Evolutionary conservation across 2,329 filamentous ascomycete species (phyloP), one percentile per base, ranked within the genome.

Genomic region (Zelopaecilomyces penicillatus): DNA sequence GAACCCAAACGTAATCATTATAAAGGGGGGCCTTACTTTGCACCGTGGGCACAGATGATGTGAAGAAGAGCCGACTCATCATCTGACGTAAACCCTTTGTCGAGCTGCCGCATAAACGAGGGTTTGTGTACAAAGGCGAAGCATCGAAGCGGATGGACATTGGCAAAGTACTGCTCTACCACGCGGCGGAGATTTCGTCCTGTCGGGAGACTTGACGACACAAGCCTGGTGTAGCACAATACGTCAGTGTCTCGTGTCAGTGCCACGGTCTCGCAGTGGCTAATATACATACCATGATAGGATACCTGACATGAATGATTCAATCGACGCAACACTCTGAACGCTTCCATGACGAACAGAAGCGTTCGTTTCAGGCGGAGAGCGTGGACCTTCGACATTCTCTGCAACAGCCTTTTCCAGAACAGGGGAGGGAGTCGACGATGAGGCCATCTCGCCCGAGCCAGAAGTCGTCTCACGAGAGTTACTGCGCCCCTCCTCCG

Each of bases 41-140:
- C 63, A 19, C 64, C 64, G 27, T 66, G 64, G 4, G 63, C 64
- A 33, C 64, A 66, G 3, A 66, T 59, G 12, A 66, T 60, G 41
- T 66, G 56, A 6, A 66, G 46, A 26, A 66, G 52, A 11, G 63
- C 62, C 36, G 57, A 60, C 44, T 66, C 64, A 32, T 66, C 63
- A 8, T 66, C 63, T 4, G 53, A 57, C 6, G 57, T 54, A 38
- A 65, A 57, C 0, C 64, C 64, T 27, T 61, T 64, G 44, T 66
- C 64, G 5, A 66, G 53, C 38, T 65, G 63, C 5, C 63, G 54
- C 50, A 64, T 63, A 41, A 66, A 66, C 1, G 64, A 65, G 4
- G 64, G 64, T 41, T 65, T 64, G 42, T 66, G 64, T 12, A 66
- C 62, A 56, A 66, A 66, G 11, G 64, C 63, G 43, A 66, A 66